Evolutionary conservation across 179 eudicot genomes (phyloP).

Genomic region (Vitellaria paradoxa): DNA sequence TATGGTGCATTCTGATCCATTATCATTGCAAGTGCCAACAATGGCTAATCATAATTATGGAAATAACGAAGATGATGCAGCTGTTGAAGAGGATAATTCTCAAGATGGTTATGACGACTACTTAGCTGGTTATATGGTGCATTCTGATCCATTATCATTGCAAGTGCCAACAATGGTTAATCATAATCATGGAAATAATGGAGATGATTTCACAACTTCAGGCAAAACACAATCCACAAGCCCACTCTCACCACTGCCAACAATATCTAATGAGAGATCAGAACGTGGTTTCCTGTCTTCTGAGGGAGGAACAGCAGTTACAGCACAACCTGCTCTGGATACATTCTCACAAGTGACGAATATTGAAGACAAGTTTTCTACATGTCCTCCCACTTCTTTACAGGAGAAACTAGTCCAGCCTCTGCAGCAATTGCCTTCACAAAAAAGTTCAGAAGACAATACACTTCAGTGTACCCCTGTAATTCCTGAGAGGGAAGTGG

Average conservation of each 20-base stretch:
- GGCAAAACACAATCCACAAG: slow-evolving; percentile 17
- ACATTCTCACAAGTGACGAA: slow-evolving; percentile 18
- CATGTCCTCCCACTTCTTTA: slow-evolving; percentile 18
- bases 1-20: slow-evolving; percentile 25
- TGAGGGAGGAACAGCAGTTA: slow-evolving; percentile 11
- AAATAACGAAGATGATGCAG: slow-evolving; percentile 18
- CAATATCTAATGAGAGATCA: slow-evolving; percentile 17
- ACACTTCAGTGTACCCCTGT: slow-evolving; percentile 23
- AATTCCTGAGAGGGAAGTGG: slow-evolving; percentile 21
- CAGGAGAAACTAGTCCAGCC: slow-evolving; percentile 16
- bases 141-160: slow-evolving; percentile 21
- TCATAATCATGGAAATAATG: slow-evolving; percentile 16
- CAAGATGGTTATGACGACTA: slow-evolving; percentile 15
- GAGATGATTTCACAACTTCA: slow-evolving; percentile 14
- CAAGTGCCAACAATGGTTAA: slow-evolving; percentile 20
- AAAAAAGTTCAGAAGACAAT: slow-evolving; percentile 25
- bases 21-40: slow-evolving; percentile 19
- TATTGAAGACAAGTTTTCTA: slow-evolving; percentile 20
- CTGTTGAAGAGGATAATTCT: slow-evolving; percentile 17
- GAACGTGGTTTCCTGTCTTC: slow-evolving; percentile 18
- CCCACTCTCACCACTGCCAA: slow-evolving; percentile 14
- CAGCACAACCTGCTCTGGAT: slow-evolving; percentile 13
- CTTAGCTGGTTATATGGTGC: slow-evolving; percentile 18
- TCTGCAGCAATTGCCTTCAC: slow-evolving; percentile 4
- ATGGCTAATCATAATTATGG: slow-evolving; percentile 9